phyloP scores from a whole-genome alignment of 331 rosid species.

The Pyrus hybrid region DNA sequence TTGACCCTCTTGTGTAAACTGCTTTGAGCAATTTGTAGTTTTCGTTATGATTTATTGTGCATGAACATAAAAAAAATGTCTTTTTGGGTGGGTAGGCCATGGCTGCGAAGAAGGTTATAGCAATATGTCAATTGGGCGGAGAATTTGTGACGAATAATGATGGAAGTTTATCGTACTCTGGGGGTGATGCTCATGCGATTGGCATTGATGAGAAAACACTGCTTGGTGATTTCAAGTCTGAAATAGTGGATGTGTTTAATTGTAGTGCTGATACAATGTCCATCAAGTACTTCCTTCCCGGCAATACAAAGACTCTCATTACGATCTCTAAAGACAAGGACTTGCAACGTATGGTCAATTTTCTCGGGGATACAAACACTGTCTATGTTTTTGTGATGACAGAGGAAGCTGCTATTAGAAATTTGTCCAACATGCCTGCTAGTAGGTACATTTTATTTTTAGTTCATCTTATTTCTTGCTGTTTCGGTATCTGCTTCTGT shows the following conservation, averaged over 20 bases:
- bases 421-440: constrained; percentile 72
- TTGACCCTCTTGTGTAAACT: background rate
- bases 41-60: background rate
- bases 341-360: constrained; percentile 84
- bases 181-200: constrained; percentile 86
- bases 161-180: constrained; percentile 66
- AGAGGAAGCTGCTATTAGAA: constrained; percentile 63
- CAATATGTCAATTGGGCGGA: constrained; percentile 95
- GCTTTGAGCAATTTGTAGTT: background rate
- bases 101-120: constrained; percentile 70
- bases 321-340: constrained; percentile 89
- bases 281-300: constrained; percentile 88
- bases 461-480: background rate
- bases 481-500: background rate
- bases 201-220: constrained; percentile 67
- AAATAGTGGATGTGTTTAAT: constrained; percentile 65
- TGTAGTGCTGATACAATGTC: constrained; percentile 45
- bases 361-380: constrained; percentile 57
- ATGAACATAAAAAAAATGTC: background rate
- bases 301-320: constrained; percentile 79
- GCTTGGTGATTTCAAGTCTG: constrained; percentile 63
- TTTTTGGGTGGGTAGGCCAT: constrained; percentile 33
- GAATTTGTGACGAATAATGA: constrained; percentile 69
- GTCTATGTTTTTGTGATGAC: constrained; percentile 65
- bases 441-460: constrained; percentile 67